Conservation (phyloP, 2,329 filamentous ascomycete genomes). For the Stemphylium beticola region DNA sequence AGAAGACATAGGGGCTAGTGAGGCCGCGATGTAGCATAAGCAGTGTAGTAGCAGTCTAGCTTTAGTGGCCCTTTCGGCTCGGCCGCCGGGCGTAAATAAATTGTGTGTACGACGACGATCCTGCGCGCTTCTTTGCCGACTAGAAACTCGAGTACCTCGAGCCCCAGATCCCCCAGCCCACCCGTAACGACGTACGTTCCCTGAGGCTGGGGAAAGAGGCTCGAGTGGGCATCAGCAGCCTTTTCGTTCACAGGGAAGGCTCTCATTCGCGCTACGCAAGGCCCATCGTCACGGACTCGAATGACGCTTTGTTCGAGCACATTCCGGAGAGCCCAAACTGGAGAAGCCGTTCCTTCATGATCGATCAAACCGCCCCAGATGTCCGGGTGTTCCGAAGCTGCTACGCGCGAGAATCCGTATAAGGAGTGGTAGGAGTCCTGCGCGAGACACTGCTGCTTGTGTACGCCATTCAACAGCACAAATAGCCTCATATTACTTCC, state of each 20-base stretch:
- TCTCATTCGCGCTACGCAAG: background rate
- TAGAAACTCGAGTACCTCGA: constrained; percentile 48
- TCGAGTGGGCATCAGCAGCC: constrained; percentile 13
- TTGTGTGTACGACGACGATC: constrained; percentile 50
- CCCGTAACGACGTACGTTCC: constrained; percentile 55
- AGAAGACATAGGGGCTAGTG: too few relatives aligned
- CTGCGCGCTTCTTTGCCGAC: constrained; percentile 51
- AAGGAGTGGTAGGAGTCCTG: constrained; percentile 5
- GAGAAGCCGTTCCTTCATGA: constrained; percentile 31
- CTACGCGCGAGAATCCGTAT: constrained; percentile 36
- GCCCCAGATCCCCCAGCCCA: constrained; percentile 51
- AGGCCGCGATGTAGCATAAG: too few relatives aligned
- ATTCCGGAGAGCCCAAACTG: constrained; percentile 48
- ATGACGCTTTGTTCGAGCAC: constrained; percentile 21
- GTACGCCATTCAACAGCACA: background rate
- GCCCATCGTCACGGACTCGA: background rate
- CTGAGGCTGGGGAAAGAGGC: constrained; percentile 36
- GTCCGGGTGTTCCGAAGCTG: constrained; percentile 50
- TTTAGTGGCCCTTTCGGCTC: too few relatives aligned
- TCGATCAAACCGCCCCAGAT: constrained; percentile 46
- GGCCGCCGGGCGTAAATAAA: too few relatives aligned
- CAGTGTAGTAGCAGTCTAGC: too few relatives aligned
- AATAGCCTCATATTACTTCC: background rate
- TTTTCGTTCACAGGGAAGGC: constrained; percentile 15
- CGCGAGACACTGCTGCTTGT: background rate